Evolutionary conservation across 1,284 basidiomycete genomes (phyloP).

Genomic region (Quambalaria eucalypti): DNA sequence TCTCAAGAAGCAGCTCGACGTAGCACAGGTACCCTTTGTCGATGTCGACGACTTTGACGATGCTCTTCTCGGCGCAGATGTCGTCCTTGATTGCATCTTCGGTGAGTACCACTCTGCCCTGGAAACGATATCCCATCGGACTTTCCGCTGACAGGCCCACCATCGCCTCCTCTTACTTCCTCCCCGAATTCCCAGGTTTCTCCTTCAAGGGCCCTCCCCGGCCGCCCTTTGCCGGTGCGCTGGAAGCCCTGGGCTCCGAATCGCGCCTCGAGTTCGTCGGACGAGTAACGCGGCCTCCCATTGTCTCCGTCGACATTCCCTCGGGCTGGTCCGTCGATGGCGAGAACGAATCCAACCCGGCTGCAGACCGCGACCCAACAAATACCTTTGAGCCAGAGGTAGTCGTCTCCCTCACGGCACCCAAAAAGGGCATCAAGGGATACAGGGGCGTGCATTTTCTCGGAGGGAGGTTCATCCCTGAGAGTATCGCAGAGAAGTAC

Average conservation of each 20-base stretch:
- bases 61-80: conserved; percentile 61
- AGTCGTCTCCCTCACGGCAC: conserved; percentile 81
- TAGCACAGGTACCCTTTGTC: conserved; percentile 63
- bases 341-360: neutral
- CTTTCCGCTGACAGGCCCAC: neutral
- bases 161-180: neutral
- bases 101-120: conserved; percentile 49
- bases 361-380: neutral
- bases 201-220: conserved; percentile 73
- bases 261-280: conserved; percentile 33
- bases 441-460: conserved; percentile 61
- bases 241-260: conserved; percentile 56
- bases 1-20: conserved; percentile 74
- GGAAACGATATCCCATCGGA: too few relatives aligned
- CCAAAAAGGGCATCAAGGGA: conserved; percentile 67
- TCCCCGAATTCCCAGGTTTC: conserved; percentile 59
- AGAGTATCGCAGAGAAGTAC: conserved; percentile 21
- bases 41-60: conserved; percentile 51
- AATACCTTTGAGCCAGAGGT: conserved; percentile 62
- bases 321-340: conserved; percentile 87
- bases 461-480: conserved; percentile 81
- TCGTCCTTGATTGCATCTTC: conserved; percentile 89
- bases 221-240: conserved; percentile 70
- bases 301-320: conserved; percentile 71
- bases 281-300: conserved; percentile 17